phyloP scores from a whole-genome alignment of 371 early-diverging fungal species.

The Zancudomyces culisetae region DNA sequence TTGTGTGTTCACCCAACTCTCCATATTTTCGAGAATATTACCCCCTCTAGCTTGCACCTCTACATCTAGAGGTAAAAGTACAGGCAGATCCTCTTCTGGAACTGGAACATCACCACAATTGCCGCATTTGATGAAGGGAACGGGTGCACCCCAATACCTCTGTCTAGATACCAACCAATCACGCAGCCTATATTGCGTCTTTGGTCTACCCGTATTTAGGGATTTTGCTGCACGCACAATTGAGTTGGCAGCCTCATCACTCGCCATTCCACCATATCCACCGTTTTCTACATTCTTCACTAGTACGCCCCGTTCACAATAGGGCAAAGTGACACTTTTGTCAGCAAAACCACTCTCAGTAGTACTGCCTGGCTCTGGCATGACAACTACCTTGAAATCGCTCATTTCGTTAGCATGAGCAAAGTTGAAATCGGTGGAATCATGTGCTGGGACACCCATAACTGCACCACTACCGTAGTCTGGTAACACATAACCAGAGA shows the following conservation, averaged over 20 bases:
- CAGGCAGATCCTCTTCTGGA: slow-evolving; percentile 62
- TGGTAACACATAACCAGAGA: slow-evolving; percentile 54
- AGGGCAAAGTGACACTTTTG: slow-evolving; percentile 9
- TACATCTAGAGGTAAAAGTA: slow-evolving; percentile 44
- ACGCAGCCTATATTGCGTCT: slow-evolving; percentile 17
- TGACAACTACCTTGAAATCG: slow-evolving; percentile 25
- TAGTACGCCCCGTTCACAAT: slow-evolving; percentile 36
- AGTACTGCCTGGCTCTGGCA: slow-evolving; percentile 19
- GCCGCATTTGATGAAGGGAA: slow-evolving; percentile 85
- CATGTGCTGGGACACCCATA: slow-evolving; percentile 77
- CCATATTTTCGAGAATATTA: slow-evolving; percentile 32
- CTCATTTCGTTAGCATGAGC: slow-evolving; percentile 28
- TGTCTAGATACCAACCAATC: slow-evolving; percentile 98
- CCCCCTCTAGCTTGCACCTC: slow-evolving; percentile 46
- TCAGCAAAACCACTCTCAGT: slow-evolving; percentile 4
- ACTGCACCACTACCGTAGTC: slow-evolving; percentile 74
- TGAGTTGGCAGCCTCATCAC: slow-evolving; percentile 32
- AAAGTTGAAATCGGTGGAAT: slow-evolving; percentile 55
- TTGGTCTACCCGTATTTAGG: slow-evolving; percentile 4
- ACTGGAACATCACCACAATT: slow-evolving; percentile 68
- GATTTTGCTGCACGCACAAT: slow-evolving; percentile 31
- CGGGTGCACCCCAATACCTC: slow-evolving; percentile 98
- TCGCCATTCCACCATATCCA: slow-evolving; percentile 13
- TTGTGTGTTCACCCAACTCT: slow-evolving; percentile 17
- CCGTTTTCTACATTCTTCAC: slow-evolving; percentile 10